phyloP scores from a whole-genome alignment of 2,329 filamentous ascomycete species.

The Escovopsis sp. region DNA sequence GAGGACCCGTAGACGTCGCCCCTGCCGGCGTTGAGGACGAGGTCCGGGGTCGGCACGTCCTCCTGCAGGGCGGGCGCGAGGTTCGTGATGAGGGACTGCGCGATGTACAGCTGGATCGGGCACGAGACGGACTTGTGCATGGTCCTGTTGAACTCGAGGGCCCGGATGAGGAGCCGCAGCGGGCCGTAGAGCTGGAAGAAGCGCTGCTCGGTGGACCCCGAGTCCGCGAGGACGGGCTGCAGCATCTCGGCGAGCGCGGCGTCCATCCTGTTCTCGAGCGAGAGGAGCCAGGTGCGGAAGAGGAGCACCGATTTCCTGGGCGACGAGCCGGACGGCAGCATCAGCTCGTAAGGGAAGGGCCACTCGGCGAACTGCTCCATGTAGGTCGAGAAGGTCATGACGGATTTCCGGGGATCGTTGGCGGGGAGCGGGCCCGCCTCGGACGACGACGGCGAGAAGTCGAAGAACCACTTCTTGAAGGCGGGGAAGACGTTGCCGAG shows the following conservation, averaged over 20 bases:
- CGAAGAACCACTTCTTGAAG: conserved; percentile 42
- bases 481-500: conserved; percentile 29
- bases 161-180: conserved; percentile 47
- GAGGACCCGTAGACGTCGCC: conserved; percentile 80
- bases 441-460: conserved; percentile 41
- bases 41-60: conserved; percentile 52
- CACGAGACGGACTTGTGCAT: conserved; percentile 9
- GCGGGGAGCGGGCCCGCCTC: neutral
- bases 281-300: conserved; percentile 15
- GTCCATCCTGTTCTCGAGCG: conserved; percentile 13
- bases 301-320: conserved; percentile 7
- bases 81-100: conserved; percentile 58
- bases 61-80: conserved; percentile 46
- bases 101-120: conserved; percentile 55
- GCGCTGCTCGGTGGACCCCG: conserved; percentile 9
- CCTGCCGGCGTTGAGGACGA: conserved; percentile 48
- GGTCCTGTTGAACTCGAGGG: conserved; percentile 29
- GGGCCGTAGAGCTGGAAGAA: conserved; percentile 46
- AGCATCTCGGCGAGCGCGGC: conserved; percentile 17
- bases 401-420: neutral
- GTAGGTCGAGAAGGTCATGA: conserved; percentile 11
- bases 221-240: conserved; percentile 12
- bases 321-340: conserved; percentile 10
- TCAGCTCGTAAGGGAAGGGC: conserved; percentile 25
- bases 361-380: conserved; percentile 16